phyloP scores from a whole-genome alignment of 2,329 filamentous ascomycete genomes.

The Drechslerella dactyloides region DNA sequence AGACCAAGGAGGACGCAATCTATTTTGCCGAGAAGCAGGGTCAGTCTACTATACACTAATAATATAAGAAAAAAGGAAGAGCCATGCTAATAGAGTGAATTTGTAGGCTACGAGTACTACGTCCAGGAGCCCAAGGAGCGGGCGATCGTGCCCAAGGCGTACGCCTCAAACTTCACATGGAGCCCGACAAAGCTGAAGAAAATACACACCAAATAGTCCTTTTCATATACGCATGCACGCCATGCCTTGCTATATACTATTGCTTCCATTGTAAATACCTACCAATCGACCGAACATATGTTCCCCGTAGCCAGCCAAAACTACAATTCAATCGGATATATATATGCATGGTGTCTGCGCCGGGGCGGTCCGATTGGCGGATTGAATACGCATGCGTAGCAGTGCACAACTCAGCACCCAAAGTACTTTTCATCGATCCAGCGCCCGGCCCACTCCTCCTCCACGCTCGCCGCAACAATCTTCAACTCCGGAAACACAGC shows the following conservation, averaged over 20 bases:
- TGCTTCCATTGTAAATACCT: slow-evolving; percentile 1
- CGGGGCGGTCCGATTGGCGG: too few species aligned
- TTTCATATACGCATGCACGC: not conserved
- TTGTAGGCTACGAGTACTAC: slow-evolving; percentile 84
- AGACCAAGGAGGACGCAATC: slow-evolving; percentile 91
- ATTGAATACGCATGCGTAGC: too few species aligned
- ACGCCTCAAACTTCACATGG: slow-evolving; percentile 84
- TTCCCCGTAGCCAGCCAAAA: not conserved
- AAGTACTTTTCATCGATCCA: slow-evolving; percentile 60
- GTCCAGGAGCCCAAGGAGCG: slow-evolving; percentile 95
- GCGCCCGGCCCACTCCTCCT: slow-evolving; percentile 82
- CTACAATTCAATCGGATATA: too few species aligned
- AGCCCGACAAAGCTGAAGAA: slow-evolving; percentile 53
- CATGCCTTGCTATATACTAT: not conserved
- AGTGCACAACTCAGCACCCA: slow-evolving; percentile 54
- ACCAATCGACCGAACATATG: not conserved
- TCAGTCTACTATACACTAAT: slow-evolving; percentile 14
- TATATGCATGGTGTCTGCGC: too few species aligned
- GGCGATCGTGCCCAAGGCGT: slow-evolving; percentile 86
- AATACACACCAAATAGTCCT: slow-evolving; percentile 54
- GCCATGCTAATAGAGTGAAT: too few species aligned
- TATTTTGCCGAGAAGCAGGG: slow-evolving; percentile 94
- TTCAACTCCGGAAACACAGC: slow-evolving; percentile 87
- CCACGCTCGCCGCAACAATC: slow-evolving; percentile 82
- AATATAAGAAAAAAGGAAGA: slow-evolving; percentile 2